Evolutionary conservation across 2,329 filamentous ascomycete species (phyloP).

Genomic region (Eutypa lata): DNA sequence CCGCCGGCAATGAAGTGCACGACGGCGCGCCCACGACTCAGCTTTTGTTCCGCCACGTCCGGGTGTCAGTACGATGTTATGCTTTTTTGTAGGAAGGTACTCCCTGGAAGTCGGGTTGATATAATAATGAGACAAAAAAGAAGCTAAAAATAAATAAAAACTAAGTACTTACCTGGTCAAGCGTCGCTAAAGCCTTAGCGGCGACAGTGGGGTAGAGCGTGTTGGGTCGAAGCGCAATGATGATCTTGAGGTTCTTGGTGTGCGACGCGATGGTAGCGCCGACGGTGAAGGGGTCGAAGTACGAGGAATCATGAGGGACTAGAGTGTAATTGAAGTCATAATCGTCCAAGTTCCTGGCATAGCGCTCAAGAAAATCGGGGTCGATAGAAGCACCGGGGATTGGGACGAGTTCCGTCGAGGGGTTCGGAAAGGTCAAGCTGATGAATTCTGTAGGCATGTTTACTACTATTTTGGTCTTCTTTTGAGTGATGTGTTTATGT

Average conservation of each 20-base stretch:
- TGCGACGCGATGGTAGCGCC: conserved; percentile 54
- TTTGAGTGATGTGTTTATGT: background rate
- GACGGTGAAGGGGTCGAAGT: conserved; percentile 55
- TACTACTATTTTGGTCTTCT: background rate
- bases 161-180: conserved; percentile 42
- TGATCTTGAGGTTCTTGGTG: conserved; percentile 58
- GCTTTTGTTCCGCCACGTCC: conserved; percentile 12
- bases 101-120: too few relatives aligned
- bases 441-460: conserved; percentile 55
- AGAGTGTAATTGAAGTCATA: conserved; percentile 61
- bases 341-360: conserved; percentile 56
- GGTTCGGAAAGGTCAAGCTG: conserved; percentile 54
- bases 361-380: conserved; percentile 52
- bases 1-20: conserved; percentile 64
- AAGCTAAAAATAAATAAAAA: background rate
- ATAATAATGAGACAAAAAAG: too few relatives aligned
- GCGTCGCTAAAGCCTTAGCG: conserved; percentile 58
- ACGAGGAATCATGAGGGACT: conserved; percentile 55
- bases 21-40: conserved; percentile 54
- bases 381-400: conserved; percentile 51
- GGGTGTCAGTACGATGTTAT: too few relatives aligned
- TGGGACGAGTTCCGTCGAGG: conserved; percentile 53
- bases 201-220: conserved; percentile 61
- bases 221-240: conserved; percentile 61
- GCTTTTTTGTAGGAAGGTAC: too few relatives aligned